A percentile compares a stretch with the other conserved stretches of the same genome.
phyloP scores from a whole-genome alignment of 768 basidiomycete genomes.

The Postia placenta region DNA sequence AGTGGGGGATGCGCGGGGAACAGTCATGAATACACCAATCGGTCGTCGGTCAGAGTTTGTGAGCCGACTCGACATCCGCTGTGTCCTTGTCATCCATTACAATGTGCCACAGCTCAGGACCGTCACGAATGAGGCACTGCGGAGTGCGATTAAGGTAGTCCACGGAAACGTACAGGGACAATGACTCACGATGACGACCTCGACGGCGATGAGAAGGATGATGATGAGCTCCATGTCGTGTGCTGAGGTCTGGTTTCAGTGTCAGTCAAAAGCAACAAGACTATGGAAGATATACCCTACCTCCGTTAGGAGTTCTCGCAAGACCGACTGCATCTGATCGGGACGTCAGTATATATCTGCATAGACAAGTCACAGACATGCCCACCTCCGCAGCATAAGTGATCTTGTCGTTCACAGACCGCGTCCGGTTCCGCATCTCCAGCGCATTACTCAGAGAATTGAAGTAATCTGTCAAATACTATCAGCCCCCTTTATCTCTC shows the following conservation, averaged over 20 bases:
- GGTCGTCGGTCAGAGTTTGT: too few species aligned
- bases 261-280: background rate
- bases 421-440: constrained; percentile 78
- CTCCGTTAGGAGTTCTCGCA: constrained; percentile 86
- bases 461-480: constrained; percentile 49
- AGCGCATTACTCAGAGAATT: constrained; percentile 79
- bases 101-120: constrained; percentile 64
- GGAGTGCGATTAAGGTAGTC: constrained; percentile 1
- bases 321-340: constrained; percentile 71
- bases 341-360: constrained; percentile 3
- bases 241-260: constrained; percentile 57
- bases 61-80: too few species aligned
- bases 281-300: constrained; percentile 29
- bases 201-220: constrained; percentile 89
- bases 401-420: constrained; percentile 86
- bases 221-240: constrained; percentile 96
- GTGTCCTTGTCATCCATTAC: constrained; percentile 11
- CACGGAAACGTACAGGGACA: background rate
- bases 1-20: too few species aligned
- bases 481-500: background rate
- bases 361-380: constrained; percentile 3
- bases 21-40: too few species aligned
- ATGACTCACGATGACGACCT: constrained; percentile 78
- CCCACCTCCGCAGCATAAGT: constrained; percentile 78
- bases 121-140: constrained; percentile 72